These are phyloP conservation scores for Cunninghamia lanceolata DNA, from an alignment of 75 land plant species.

Conservation along the genomic window DNA sequence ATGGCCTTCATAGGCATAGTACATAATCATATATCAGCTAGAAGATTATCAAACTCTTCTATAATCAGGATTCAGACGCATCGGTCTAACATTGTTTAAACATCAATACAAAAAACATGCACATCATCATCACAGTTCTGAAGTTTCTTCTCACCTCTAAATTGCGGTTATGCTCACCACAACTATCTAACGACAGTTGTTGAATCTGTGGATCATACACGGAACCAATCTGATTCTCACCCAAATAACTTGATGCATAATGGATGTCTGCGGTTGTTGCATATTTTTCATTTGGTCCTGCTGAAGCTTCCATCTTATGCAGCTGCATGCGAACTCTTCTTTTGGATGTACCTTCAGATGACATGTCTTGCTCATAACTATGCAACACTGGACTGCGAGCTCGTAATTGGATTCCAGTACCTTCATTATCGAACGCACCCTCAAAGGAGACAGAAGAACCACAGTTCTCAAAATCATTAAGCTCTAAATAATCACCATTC, in stretches of 20 bases:
- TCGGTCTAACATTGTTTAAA: neutral
- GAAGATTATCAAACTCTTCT: neutral
- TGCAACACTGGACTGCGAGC: neutral
- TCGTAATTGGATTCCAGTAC: neutral
- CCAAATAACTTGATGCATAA: neutral
- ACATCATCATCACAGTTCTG: neutral
- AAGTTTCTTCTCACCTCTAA: neutral
- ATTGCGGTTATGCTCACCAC: neutral
- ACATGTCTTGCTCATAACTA: neutral
- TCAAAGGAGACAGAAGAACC: neutral
- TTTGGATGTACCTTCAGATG: neutral
- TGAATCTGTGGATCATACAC: neutral
- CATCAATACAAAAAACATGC: neutral
- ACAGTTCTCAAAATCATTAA: neutral
- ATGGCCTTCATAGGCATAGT: neutral
- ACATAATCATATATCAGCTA: neutral
- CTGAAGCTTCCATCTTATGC: conserved; percentile 3
- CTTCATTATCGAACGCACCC: neutral
- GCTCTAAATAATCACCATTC: neutral
- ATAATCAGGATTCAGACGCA: neutral
- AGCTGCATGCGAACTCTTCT: neutral
- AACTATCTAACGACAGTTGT: neutral
- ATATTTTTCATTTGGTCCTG: neutral
- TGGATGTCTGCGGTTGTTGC: neutral
- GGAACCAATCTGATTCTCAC: neutral